Evolutionary conservation across 1,284 basidiomycete species (phyloP).

Genomic region (Ganoderma sp.): DNA sequence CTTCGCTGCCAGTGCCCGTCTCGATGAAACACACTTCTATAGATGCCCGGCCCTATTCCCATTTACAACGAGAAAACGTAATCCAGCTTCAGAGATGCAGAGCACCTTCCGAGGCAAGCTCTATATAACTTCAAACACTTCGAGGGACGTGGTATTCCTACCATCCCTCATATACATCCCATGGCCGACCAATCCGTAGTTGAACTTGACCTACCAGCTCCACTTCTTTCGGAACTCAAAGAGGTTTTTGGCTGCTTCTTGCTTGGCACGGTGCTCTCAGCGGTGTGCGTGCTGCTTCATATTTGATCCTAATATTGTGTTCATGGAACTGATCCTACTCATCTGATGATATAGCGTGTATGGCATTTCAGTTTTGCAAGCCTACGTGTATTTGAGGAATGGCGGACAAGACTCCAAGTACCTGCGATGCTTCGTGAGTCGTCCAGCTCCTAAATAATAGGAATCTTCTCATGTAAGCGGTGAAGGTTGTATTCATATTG

Average conservation of each 20-base stretch:
- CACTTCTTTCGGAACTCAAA: not conserved
- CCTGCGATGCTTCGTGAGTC: not conserved
- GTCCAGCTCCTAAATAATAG: not conserved
- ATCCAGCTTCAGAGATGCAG: not conserved
- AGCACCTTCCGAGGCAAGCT: not conserved
- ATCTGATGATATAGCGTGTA: not conserved
- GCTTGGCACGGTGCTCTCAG: not conserved
- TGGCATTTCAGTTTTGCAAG: not conserved
- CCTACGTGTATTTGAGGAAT: not conserved
- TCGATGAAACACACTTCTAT: too few species aligned
- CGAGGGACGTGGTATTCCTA: not conserved
- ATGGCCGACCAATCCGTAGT: not conserved
- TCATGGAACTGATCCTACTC: not conserved
- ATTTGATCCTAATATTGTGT: not conserved
- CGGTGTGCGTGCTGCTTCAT: not conserved
- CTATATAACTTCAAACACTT: not conserved
- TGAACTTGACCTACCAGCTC: not conserved
- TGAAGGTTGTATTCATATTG: not conserved
- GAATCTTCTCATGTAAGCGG: not conserved
- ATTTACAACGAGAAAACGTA: not conserved
- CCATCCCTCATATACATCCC: not conserved
- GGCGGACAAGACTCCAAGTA: not conserved
- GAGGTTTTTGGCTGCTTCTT: not conserved
- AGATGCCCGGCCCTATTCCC: too few species aligned
- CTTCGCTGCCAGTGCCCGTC: too few species aligned